Evolutionary conservation across 495 filamentous ascomycete species (phyloP), one percentile per base, ranked within the genome.

Genomic region (Neurospora tetrasperma): DNA sequence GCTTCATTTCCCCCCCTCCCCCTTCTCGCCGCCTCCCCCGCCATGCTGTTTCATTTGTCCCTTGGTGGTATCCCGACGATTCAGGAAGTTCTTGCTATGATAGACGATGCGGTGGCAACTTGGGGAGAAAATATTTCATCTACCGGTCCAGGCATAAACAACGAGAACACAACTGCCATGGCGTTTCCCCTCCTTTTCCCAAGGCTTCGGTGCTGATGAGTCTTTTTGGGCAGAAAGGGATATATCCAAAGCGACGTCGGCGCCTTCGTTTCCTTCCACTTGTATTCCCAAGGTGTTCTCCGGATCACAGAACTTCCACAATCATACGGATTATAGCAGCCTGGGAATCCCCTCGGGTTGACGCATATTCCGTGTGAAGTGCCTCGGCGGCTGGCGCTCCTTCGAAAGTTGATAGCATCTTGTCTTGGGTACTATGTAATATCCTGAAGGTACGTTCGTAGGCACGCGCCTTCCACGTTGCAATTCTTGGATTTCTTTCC

Each of bases 361-460:
- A 66, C 27, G 27, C 54, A 66, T 66, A 31, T 66, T 7, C 27
- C 14, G 27, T 66, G 54, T 66, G 27, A 71, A 48, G 70, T 31
- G 27, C 70, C 70, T 35, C 41, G 43, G 18, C 38, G 20, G 16
- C 70, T 23, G 70, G 70, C 70, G 43, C 16, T 71, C 70, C 54
- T 62, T 71, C 70, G 70, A 54, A 20, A n/a, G 70, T 23, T 71
- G 42, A 27, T 27, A 27, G 31, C n/a, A 20, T 72, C 46, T 69
- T 73, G 72, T 72, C 42, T 69, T 73, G 73, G 73, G 73, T 72
- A 75, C 69, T 79, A 74, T 78, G 76, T 73, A 73, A 78, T 71
- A 69, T 73, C 70, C 59, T 59, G 74, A 72, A 71, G 73, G 77
- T 79, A 77, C 46, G 77, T 75, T 23, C 14, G 23, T 69, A 42